phyloP scores from a whole-genome alignment of 2,329 filamentous ascomycete species.

The Alternaria ethzedia region DNA sequence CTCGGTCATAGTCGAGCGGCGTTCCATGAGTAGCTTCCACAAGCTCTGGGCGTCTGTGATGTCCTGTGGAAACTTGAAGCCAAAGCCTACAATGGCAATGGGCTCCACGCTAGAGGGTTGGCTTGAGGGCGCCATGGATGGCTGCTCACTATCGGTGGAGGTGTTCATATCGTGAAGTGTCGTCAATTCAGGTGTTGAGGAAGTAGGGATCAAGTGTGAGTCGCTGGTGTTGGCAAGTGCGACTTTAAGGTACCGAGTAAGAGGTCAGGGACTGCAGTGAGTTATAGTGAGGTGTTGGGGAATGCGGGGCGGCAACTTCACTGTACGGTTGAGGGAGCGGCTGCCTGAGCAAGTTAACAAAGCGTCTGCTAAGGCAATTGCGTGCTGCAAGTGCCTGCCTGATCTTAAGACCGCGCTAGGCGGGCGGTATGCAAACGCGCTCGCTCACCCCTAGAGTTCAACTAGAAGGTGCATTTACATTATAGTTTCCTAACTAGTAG shows the following conservation, averaged over 20 bases:
- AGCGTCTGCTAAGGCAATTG: background rate
- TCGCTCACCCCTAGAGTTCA: background rate
- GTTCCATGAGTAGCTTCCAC: conserved; percentile 29
- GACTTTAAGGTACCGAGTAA: background rate
- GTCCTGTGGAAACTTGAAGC: conserved; percentile 32
- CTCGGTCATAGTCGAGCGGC: conserved; percentile 19
- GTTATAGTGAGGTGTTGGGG: background rate
- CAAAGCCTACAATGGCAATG: conserved; percentile 48
- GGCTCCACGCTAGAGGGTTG: background rate
- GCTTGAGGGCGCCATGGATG: background rate
- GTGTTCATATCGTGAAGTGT: background rate
- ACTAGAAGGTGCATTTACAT: background rate
- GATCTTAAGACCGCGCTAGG: background rate
- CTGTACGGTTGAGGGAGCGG: background rate
- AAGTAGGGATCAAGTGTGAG: background rate
- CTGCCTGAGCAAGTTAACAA: background rate
- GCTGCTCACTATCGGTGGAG: background rate
- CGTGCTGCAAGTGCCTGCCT: background rate
- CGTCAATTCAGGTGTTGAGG: background rate
- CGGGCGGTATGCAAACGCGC: background rate
- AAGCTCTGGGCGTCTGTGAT: conserved; percentile 17
- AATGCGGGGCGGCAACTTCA: background rate
- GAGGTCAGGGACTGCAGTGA: background rate
- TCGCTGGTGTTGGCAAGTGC: background rate
- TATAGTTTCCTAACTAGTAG: background rate